Percentiles rank a stretch among this genome's conserved stretches.
phyloP scores from a whole-genome alignment of 495 filamentous ascomycete species.

The Penicillium lividum region DNA sequence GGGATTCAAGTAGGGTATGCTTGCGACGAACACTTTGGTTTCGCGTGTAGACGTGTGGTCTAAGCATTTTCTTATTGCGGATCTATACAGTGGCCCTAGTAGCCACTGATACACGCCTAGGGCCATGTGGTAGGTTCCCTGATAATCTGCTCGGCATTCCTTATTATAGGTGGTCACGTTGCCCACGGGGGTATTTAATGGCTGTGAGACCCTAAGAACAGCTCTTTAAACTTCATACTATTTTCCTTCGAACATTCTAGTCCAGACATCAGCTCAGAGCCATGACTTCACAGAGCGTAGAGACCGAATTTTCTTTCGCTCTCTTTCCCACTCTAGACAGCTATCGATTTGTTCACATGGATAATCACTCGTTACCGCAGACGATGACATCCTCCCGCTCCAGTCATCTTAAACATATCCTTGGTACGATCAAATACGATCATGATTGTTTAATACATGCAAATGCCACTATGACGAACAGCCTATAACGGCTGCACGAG shows the following conservation, averaged over 20 bases:
- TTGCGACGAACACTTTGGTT: no score
- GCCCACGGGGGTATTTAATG: not conserved
- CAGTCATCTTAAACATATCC: not conserved
- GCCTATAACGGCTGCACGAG: no score
- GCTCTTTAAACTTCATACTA: not conserved
- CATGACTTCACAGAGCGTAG: conserved; percentile 2
- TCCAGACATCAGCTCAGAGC: not conserved
- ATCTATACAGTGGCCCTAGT: not conserved
- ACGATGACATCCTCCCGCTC: not conserved
- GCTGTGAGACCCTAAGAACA: not conserved
- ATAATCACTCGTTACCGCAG: not conserved
- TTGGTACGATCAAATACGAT: not conserved
- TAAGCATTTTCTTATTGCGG: not conserved
- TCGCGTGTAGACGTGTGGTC: no score
- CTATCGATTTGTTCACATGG: not conserved
- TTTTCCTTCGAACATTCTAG: not conserved
- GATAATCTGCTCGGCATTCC: not conserved
- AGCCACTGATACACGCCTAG: not conserved
- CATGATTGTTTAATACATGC: not conserved
- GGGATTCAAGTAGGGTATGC: no score
- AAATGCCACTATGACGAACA: not conserved
- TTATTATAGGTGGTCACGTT: not conserved
- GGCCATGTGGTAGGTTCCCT: not conserved
- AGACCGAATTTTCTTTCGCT: not conserved
- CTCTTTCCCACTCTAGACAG: not conserved